Conservation (phyloP, 768 basidiomycete genomes). For the Gloeopeniophorella convolvens region DNA sequence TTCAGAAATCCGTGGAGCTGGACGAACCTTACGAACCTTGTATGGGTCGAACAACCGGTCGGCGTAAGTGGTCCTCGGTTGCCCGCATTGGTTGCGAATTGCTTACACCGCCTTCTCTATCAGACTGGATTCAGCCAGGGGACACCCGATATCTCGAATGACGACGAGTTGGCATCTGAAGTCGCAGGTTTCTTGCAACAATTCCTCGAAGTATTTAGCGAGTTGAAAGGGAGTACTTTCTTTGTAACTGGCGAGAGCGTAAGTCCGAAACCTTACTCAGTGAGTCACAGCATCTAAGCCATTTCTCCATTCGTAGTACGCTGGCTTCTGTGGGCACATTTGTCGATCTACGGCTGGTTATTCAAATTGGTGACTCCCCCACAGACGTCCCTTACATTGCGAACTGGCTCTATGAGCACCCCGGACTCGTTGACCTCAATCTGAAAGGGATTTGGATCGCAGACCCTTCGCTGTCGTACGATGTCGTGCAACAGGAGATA, state of each 20-base stretch:
- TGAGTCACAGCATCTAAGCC: background rate
- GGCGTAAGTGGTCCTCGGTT: constrained; percentile 30
- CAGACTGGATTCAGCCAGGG: constrained; percentile 67
- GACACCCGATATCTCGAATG: constrained; percentile 49
- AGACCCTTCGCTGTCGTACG: constrained; percentile 54
- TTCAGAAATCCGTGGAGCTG: constrained; percentile 50
- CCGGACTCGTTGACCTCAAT: constrained; percentile 40
- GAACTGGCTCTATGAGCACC: constrained; percentile 59
- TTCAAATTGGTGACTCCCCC: constrained; percentile 25
- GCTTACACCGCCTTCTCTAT: background rate
- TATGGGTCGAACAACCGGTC: constrained; percentile 75
- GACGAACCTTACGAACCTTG: constrained; percentile 67
- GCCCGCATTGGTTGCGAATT: background rate
- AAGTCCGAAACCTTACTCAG: constrained; percentile 24
- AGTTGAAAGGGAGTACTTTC: constrained; percentile 65
- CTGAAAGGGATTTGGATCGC: constrained; percentile 68
- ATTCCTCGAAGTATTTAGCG: constrained; percentile 64
- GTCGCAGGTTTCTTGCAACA: constrained; percentile 55
- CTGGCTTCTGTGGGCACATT: constrained; percentile 28
- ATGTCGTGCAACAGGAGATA: constrained; percentile 61
- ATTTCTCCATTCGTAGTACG: constrained; percentile 23
- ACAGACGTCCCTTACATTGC: constrained; percentile 29
- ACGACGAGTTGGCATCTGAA: constrained; percentile 49
- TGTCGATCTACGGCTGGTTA: background rate
- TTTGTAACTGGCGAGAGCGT: constrained; percentile 70